Evolutionary conservation across 2,329 filamentous ascomycete genomes (phyloP).

Genomic region (Domatiomyces catenatus): DNA sequence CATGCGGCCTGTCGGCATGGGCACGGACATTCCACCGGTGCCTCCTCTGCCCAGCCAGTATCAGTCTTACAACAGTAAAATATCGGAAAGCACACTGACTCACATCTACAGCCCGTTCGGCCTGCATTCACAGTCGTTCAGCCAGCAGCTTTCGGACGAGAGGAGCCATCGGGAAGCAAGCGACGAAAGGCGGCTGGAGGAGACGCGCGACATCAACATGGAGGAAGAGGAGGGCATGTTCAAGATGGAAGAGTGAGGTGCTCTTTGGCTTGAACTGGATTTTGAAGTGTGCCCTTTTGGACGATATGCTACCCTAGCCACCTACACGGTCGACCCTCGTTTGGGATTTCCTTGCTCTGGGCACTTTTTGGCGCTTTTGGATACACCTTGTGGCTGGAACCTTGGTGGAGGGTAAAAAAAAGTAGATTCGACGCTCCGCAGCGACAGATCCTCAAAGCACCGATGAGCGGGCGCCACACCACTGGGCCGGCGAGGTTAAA

Average conservation of each 20-base stretch:
- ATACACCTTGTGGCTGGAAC: background rate
- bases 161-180: constrained; percentile 56
- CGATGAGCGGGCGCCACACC: constrained; percentile 14
- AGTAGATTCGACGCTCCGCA: constrained; percentile 13
- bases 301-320: constrained; percentile 1
- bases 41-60: constrained; percentile 56
- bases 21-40: constrained; percentile 67
- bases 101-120: constrained; percentile 28
- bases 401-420: constrained; percentile 1
- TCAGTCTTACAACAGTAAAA: constrained; percentile 20
- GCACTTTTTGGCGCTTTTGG: background rate
- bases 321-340: background rate
- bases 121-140: constrained; percentile 28
- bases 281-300: background rate
- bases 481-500: constrained; percentile 18
- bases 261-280: constrained; percentile 4
- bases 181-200: constrained; percentile 48
- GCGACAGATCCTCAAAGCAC: constrained; percentile 16
- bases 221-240: constrained; percentile 84
- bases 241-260: constrained; percentile 75
- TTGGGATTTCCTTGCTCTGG: background rate
- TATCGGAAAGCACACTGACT: constrained; percentile 20
- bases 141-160: constrained; percentile 34
- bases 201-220: constrained; percentile 47
- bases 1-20: constrained; percentile 46